Conservation (phyloP, 345 rosid species). For the Euphorbia tirucalli region DNA sequence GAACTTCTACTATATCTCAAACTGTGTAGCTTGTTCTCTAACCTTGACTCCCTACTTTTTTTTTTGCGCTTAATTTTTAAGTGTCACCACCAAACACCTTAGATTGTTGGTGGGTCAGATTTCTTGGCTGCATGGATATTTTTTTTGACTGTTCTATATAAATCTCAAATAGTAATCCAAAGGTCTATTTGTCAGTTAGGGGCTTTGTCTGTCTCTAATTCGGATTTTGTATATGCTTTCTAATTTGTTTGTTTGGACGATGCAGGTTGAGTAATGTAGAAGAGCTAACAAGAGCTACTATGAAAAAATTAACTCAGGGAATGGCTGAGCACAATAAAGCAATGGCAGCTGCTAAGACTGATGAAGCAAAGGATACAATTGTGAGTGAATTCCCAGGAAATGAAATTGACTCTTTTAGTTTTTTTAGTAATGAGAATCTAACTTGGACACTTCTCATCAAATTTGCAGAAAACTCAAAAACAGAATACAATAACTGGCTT, state of each 20-base stretch:
- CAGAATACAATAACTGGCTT: slow-evolving; percentile 85
- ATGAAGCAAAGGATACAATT: slow-evolving; percentile 75
- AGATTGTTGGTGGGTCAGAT: background rate
- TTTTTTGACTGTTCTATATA: background rate
- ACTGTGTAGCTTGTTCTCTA: too few relatives aligned
- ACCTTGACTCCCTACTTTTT: too few relatives aligned
- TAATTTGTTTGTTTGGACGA: slow-evolving; percentile 1
- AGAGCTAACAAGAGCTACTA: slow-evolving; percentile 82
- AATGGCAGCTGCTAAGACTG: slow-evolving; percentile 92
- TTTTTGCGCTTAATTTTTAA: too few relatives aligned
- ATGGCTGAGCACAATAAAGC: slow-evolving; percentile 93
- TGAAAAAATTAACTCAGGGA: slow-evolving; percentile 92
- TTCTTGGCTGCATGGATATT: background rate
- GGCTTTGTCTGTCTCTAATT: background rate
- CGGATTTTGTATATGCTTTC: background rate
- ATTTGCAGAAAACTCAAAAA: slow-evolving; percentile 75
- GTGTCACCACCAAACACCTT: background rate
- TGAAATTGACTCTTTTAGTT: background rate
- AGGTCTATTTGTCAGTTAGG: background rate
- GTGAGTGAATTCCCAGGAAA: slow-evolving; percentile 46
- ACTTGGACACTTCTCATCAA: slow-evolving; percentile 4
- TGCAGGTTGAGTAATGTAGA: slow-evolving; percentile 79
- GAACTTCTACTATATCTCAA: too few relatives aligned
- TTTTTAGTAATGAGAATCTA: slow-evolving; percentile 6
- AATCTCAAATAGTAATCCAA: background rate